Evolutionary conservation across 345 rosid species (phyloP).

Genomic region (Anastatica hierochuntica): DNA sequence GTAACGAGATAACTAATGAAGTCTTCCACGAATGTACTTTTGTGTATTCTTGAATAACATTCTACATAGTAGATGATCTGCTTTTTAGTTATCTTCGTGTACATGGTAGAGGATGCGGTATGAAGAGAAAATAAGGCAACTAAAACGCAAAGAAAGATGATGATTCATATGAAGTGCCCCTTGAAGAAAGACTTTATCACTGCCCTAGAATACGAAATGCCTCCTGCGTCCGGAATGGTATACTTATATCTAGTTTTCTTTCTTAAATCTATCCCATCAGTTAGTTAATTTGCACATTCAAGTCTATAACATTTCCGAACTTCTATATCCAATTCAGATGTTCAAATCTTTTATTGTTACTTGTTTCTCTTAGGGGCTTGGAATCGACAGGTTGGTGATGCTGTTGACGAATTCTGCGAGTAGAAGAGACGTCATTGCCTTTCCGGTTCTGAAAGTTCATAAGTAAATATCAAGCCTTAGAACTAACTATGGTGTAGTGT

Average conservation of each 20-base stretch:
- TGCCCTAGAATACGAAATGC: slow-evolving; percentile 95
- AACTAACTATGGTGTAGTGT: too few relatives aligned
- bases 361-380: slow-evolving; percentile 55
- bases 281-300: not conserved
- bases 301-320: too few relatives aligned
- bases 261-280: not conserved
- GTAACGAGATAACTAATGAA: slow-evolving; percentile 23
- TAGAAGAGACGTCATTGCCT: slow-evolving; percentile 87
- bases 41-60: not conserved
- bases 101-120: slow-evolving; percentile 58
- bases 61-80: not conserved
- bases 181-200: slow-evolving; percentile 94
- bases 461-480: too few relatives aligned
- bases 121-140: slow-evolving; percentile 93
- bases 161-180: slow-evolving; percentile 69
- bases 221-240: slow-evolving; percentile 99
- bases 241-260: too few relatives aligned
- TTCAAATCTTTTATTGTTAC: too few relatives aligned
- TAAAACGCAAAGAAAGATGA: slow-evolving; percentile 28
- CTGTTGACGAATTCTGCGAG: slow-evolving; percentile 76
- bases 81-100: not conserved
- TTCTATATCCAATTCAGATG: not conserved
- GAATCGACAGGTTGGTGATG: slow-evolving; percentile 91
- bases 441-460: slow-evolving; percentile 75
- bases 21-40: slow-evolving; percentile 1